Base-by-base conservation (phyloP, 495 filamentous ascomycete genomes). In the Annulohypoxylon bovei region DNA sequence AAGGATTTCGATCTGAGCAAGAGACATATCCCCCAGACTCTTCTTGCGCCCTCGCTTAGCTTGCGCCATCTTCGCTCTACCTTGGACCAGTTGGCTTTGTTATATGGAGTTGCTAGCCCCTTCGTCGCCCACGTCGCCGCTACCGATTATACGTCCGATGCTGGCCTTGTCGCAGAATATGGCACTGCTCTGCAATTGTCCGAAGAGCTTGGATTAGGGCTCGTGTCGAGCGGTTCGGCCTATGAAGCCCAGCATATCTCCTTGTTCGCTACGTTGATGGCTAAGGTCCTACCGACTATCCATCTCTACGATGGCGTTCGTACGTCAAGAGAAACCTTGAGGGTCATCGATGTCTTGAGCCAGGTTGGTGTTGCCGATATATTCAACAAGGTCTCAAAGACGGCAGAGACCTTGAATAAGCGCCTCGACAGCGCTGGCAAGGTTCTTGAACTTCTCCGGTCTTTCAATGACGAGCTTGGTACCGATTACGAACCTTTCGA, bases 161-260 rank as follows among this genome's bases (percentile, higher is more conserved):
- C 82, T 8, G 91, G 90, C 23, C 84, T 99, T 23, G 90, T 97
- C 39, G 87, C 93, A 37, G 95, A 99, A 75, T 99, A 99, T 81
- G 88, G 86, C 55, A 90, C 89, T 23, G 90, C 92, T 0, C 81
- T 98, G 60, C 87, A 88, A 58, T 80, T 95, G 20, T 91, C 93
- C n/a, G 95, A 98, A 76, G 95, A 98, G 40, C 86, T 98, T 27
- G 95, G 96, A 12, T 81, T 97, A 22, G 95, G 89, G 39, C 85
- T 98, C 32, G 86, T 99, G 11, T 89, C 91, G 35, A 97, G 93
- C 72, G 88, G 88, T 25, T 98, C 93, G 25, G 88, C 88, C 25
- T 92, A 96, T 69, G 95, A 99, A 79, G 85, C 91, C 28, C 95
- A 99, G 84, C 96, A 99, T 79, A 98, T 98, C 90, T 87, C 95